These are phyloP conservation scores for Mimosa pudica DNA, from an alignment of 306 rosid genomes.

Conservation along the genomic window DNA sequence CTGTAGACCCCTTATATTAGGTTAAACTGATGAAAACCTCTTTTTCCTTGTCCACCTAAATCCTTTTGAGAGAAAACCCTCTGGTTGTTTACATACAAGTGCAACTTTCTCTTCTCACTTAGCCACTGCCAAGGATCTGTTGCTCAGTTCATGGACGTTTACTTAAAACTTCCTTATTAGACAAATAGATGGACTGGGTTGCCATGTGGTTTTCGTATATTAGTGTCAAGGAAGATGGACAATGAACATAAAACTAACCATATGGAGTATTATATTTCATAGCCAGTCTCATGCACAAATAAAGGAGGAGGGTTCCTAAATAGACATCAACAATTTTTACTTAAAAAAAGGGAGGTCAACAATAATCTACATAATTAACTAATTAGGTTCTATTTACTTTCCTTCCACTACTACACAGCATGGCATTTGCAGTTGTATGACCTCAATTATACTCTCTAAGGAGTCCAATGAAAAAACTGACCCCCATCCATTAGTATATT, in stretches of 20 bases:
- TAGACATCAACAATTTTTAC: too few species aligned
- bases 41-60: background rate
- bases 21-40: too few species aligned
- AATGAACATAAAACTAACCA: too few species aligned
- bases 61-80: background rate
- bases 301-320: too few species aligned
- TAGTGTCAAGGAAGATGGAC: background rate
- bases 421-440: background rate
- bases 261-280: too few species aligned
- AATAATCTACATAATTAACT: too few species aligned
- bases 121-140: constrained; percentile 1
- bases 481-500: background rate
- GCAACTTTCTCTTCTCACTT: background rate
- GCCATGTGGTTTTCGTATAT: background rate
- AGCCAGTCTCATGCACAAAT: background rate
- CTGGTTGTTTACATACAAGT: background rate
- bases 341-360: too few species aligned
- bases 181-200: background rate
- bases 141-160: background rate
- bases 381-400: too few species aligned
- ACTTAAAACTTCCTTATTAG: background rate
- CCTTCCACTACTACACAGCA: too few species aligned
- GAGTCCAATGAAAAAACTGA: background rate
- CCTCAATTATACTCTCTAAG: background rate
- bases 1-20: too few species aligned